A percentile compares a stretch with the other conserved stretches of the same genome.
phyloP scores from a whole-genome alignment of 345 rosid genomes.

The Nephelium lappaceum region DNA sequence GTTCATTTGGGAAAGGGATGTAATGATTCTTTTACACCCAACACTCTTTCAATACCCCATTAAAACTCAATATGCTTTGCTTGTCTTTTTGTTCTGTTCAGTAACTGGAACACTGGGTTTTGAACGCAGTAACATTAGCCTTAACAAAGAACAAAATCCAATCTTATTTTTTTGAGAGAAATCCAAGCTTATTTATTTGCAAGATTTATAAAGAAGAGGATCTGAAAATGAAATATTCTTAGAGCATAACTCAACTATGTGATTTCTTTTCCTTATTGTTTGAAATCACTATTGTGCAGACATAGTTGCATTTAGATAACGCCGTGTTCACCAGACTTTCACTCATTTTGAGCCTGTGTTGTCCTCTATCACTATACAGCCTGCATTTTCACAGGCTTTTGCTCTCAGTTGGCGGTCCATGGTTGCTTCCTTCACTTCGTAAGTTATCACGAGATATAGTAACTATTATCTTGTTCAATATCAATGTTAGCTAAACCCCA shows the following conservation, averaged over 20 bases:
- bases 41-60: not conserved
- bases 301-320: not conserved
- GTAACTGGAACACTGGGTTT: not conserved
- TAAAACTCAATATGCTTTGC: not conserved
- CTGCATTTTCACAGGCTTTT: too few relatives aligned
- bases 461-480: too few relatives aligned
- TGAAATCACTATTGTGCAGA: not conserved
- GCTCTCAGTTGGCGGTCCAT: not conserved
- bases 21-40: constrained; percentile 21
- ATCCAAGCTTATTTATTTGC: too few relatives aligned
- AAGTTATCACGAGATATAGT: too few relatives aligned
- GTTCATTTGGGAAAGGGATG: constrained; percentile 8
- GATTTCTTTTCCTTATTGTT: not conserved
- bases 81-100: not conserved
- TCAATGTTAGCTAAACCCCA: too few relatives aligned
- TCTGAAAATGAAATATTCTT: too few relatives aligned
- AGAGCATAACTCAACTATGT: too few relatives aligned
- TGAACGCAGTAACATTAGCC: not conserved
- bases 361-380: too few relatives aligned
- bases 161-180: too few relatives aligned
- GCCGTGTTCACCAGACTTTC: not conserved
- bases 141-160: too few relatives aligned
- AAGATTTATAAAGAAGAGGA: too few relatives aligned
- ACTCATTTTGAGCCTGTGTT: not conserved
- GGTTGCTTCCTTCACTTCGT: not conserved